Base-by-base conservation (phyloP, 208 protist genomes). In the Trypanosoma caninum region DNA sequence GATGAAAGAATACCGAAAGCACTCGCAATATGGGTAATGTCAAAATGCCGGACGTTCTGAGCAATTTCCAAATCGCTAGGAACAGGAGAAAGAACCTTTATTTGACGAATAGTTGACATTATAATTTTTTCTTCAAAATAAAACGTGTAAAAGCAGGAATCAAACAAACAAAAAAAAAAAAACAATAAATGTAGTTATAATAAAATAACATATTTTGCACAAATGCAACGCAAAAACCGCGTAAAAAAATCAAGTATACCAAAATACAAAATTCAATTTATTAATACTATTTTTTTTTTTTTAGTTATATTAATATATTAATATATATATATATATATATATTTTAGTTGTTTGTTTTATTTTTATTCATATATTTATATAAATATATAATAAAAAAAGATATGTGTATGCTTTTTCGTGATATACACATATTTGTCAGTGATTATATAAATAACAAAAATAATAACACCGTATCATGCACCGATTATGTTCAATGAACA, bases 31-130 rank as follows among this genome's bases (percentile, higher is more conserved):
- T 59, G 40, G 14, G 54, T 59, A 65, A 98, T 95, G 7, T 91
- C 86, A 22, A 72, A 72, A 3, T 87, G 84, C 41, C 87, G 73
- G 0, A 89, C 69, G 38, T 80, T 84, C 53, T 96, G 84, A 0
- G 97, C 91, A 68, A 99, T 98, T 11, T 97, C 96, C 44, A 98
- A 86, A 78, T 99, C 97, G 5, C 78, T 87, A 9, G 94, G 96
- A 42, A 98, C 94, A 25, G 90, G 91, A 34, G 37, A 51, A 38
- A 78, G 58, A 40, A 80, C 86, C 52, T 77, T 30, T 42, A 91
- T 44, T 53, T 71, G 74, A 23, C 79, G 81, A 63, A 72, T 51
- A 25, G 82, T 78, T 48, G 62, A 59, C 48, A 67, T 64, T 14
- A n/a, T n/a, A n/a, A 45, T 61, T 11, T 13, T 1, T 48, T 14